These are phyloP conservation scores for Linanthus parryae DNA, from an alignment of 148 eudicot genomes.

Conservation along the genomic window DNA sequence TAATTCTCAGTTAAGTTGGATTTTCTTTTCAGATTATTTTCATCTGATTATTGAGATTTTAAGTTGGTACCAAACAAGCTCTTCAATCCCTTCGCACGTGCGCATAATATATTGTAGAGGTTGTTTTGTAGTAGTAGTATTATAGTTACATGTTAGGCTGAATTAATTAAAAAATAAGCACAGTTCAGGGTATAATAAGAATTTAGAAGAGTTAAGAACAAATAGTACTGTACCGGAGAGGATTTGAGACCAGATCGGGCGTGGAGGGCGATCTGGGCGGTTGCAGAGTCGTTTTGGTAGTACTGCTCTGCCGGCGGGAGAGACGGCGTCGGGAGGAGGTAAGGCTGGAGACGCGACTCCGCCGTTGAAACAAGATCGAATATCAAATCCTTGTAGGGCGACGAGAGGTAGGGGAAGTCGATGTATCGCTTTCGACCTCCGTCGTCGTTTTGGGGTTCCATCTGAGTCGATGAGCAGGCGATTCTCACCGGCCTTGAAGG, in stretches of 20 bases:
- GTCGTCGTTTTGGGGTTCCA: conserved; percentile 10
- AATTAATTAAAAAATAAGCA: too few relatives aligned
- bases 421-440: conserved; percentile 24
- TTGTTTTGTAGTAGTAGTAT: too few relatives aligned
- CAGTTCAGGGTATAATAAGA: too few relatives aligned
- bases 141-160: too few relatives aligned
- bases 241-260: conserved; percentile 50
- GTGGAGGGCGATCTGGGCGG: conserved; percentile 48
- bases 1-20: too few relatives aligned
- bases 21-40: too few relatives aligned
- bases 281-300: conserved; percentile 33
- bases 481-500: neutral
- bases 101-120: too few relatives aligned
- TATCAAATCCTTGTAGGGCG: conserved; percentile 62
- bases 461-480: conserved; percentile 8
- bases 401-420: conserved; percentile 69
- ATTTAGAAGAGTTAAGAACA: neutral
- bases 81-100: too few relatives aligned
- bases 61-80: too few relatives aligned
- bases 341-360: conserved; percentile 40
- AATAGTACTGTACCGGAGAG: conserved; percentile 50
- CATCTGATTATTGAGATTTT: too few relatives aligned
- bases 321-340: conserved; percentile 57
- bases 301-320: conserved; percentile 57
- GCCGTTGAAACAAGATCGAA: conserved; percentile 50